Base-by-base conservation (phyloP, 495 filamentous ascomycete species). In the Talaromyces thailandensis region DNA sequence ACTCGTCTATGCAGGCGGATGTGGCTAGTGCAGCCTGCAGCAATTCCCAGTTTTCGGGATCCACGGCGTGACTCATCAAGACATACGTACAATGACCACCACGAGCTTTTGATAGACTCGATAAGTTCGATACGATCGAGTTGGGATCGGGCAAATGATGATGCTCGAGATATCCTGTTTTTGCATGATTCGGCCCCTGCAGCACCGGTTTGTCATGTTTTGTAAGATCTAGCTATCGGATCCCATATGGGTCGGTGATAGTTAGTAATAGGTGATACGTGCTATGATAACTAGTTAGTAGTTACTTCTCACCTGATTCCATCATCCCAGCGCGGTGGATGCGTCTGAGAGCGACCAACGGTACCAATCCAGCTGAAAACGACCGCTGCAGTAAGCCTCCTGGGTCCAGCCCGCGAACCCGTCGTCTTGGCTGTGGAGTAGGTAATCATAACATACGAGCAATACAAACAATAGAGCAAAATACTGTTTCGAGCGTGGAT, bases 351-450 rank as follows among this genome's bases (percentile, higher is more conserved):
- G 18, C 35, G 35, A 40, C 43, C 21, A 48, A 48, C 8, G 16
- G 43, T 59, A 23, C 35, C 57, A 45, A 59, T 59, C 32, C 31
- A 59, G 57, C 57, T 59, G 57, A 59, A 59, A 59, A 59, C 6
- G 52, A 55, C 52, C 24, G 24, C 52, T 25, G 24, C 52, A 16
- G 52, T 55, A 55, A 16, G 35, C 57, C 26, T 35, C n/a, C 56
- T 37, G 21, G 26, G 28, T 35, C 29, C 43, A 48, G 43, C 43
- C 43, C n/a, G 18, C n/a, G 35, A 48, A 48, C 43, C 43, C 9
- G 43, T 48, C 5, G 14, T 43, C 37, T 43, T 43, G n/a, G 43
- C 43, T 48, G 43, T 48, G 43, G 43, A 48, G 35, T 40, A 40
- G 14, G 35, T 16, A 40, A 32, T 32, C 2, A 8, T 8, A 32